These are phyloP conservation scores for Glycine soja DNA, from an alignment of 306 rosid species.

Conservation along the genomic window DNA sequence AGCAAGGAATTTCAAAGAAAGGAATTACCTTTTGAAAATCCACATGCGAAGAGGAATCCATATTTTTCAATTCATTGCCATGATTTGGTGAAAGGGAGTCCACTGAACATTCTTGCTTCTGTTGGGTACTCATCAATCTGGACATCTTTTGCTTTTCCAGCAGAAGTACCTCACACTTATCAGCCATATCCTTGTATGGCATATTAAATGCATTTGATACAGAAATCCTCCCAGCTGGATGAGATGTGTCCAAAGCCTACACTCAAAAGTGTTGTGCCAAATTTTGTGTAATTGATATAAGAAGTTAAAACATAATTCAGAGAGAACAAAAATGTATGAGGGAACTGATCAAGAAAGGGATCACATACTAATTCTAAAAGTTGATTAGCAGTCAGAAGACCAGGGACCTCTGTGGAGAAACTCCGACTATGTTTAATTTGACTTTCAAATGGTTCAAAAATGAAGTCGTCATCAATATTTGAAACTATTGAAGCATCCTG, in stretches of 20 bases:
- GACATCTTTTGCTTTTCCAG: slow-evolving; percentile 86
- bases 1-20: slow-evolving; percentile 24
- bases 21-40: slow-evolving; percentile 57
- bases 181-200: slow-evolving; percentile 84
- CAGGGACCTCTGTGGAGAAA: slow-evolving; percentile 54
- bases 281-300: slow-evolving; percentile 29
- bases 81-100: slow-evolving; percentile 46
- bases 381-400: slow-evolving; percentile 77
- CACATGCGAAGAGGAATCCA: slow-evolving; percentile 28
- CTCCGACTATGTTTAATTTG: slow-evolving; percentile 55
- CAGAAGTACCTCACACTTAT: slow-evolving; percentile 78
- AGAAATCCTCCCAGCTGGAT: slow-evolving; percentile 70
- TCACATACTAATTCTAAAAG: slow-evolving; percentile 87
- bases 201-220: slow-evolving; percentile 57
- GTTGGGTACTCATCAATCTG: slow-evolving; percentile 63
- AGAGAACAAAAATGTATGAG: slow-evolving; percentile 40
- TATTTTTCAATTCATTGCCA: slow-evolving; percentile 50
- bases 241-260: slow-evolving; percentile 78
- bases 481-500: slow-evolving; percentile 63
- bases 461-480: slow-evolving; percentile 62
- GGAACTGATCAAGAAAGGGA: slow-evolving; percentile 36
- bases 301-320: slow-evolving; percentile 38
- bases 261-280: slow-evolving; percentile 30
- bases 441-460: slow-evolving; percentile 63
- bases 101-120: slow-evolving; percentile 51